phyloP scores from a whole-genome alignment of 331 rosid genomes.

The Prunus yedoensis region DNA sequence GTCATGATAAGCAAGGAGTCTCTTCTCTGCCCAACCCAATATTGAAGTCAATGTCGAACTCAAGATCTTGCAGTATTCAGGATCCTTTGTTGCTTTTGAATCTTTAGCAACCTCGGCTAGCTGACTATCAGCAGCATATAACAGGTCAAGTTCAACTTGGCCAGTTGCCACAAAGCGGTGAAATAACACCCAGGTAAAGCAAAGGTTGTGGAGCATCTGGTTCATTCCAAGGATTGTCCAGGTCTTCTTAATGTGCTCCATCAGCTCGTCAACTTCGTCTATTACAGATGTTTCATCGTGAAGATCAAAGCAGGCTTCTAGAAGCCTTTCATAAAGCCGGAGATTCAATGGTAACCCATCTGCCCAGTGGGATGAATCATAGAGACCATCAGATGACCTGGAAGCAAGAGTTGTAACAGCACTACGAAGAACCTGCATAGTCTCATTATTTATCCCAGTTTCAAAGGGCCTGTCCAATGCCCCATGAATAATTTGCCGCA shows the following conservation, averaged over 20 bases:
- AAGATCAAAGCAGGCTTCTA: constrained; percentile 80
- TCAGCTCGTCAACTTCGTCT: constrained; percentile 91
- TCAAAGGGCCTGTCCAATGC: constrained; percentile 76
- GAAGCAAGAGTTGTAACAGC: constrained; percentile 75
- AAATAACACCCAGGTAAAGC: constrained; percentile 94
- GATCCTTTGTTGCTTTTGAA: constrained; percentile 55
- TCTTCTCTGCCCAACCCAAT: constrained; percentile 86
- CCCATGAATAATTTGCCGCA: constrained; percentile 56
- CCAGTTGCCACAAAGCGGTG: constrained; percentile 83
- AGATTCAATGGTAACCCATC: constrained; percentile 93
- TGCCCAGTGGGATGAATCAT: constrained; percentile 88
- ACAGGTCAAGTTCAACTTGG: constrained; percentile 75
- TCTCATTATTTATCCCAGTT: constrained; percentile 63
- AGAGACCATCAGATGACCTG: constrained; percentile 72
- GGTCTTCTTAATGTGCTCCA: constrained; percentile 94
- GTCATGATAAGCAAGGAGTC: constrained; percentile 85
- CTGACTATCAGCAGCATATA: constrained; percentile 76
- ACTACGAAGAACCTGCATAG: constrained; percentile 69
- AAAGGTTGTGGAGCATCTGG: constrained; percentile 75
- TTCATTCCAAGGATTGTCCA: constrained; percentile 88
- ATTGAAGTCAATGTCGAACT: constrained; percentile 66
- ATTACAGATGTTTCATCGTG: constrained; percentile 65
- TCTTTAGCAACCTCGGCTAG: constrained; percentile 84
- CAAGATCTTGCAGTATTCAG: constrained; percentile 50
- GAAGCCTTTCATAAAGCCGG: constrained; percentile 77